Evolutionary conservation across 148 eudicot genomes (phyloP), one percentile per base, ranked within the genome.

Genomic region (Amaranthus hypochondriacus): DNA sequence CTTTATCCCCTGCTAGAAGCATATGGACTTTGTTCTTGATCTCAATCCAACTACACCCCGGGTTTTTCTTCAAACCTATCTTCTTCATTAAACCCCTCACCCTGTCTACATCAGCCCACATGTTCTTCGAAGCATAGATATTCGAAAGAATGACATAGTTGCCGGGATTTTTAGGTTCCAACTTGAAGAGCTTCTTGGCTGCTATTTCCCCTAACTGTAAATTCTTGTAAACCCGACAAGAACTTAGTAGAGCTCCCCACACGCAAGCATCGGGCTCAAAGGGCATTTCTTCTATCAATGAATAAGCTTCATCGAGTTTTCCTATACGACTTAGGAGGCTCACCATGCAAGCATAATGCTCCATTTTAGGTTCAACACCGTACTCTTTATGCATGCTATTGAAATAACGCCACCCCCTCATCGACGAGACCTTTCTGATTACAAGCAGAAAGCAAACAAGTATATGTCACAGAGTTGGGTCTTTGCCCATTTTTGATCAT

Each of bases 31-130:
- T 90, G 81, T 84, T 90, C 71, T 88, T 88, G 58, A 90, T 70
- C 81, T 90, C 90, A 75, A 90, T 90, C 95, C 92, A 90, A 79
- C 92, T 88, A 72, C 92, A 88, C 6, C 95, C 95, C 48, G 95
- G 95, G 64, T 84, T 90, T 63, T 87, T 87, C 80, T 81, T 85
- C 77, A 90, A 57, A 15, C 89, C 89, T 69, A 55, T 80, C 39
- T 49, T 78, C 71, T 82, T 88, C 92, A 90, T 88, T 70, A 77
- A 51, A 73, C 88, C 88, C 83, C 95, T 79, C 9, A 86, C 81
- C 61, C 73, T 77, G 71, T 85, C 81, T 58, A 83, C 90, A 75
- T 85, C 88, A 48, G 56, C 73, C 87, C 90, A 86, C 86, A 83
- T 84, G 55, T 84, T 81, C 68, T 86, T 88, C 18, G 88, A 81